Conservation (phyloP, 192 early-diverging fungal genomes). For the Podochytrium sp. region DNA sequence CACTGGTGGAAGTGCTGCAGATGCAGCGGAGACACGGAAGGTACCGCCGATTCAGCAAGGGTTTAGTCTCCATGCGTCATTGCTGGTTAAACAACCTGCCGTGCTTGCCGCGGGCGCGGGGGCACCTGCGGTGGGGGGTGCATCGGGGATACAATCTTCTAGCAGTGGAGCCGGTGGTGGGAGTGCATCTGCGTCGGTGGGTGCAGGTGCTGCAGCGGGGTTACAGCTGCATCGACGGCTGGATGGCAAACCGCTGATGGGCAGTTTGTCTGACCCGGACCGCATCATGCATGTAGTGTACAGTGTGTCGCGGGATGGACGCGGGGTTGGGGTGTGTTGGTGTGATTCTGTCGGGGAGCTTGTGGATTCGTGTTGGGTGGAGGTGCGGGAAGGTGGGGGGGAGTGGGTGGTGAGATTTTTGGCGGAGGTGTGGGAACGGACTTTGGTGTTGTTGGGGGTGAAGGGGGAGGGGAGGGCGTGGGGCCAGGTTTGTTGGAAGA, state of each 20-base stretch:
- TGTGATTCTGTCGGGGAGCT: conserved; percentile 22
- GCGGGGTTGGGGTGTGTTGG: conserved; percentile 18
- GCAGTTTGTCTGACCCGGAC: conserved; percentile 17
- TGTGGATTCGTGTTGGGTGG: conserved; percentile 1
- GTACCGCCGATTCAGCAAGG: no score
- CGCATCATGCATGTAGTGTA: conserved; percentile 15
- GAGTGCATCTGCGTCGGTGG: no score
- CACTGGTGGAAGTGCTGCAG: no score
- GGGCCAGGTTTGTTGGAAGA: no score
- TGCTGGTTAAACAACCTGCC: no score
- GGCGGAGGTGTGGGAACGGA: conserved; percentile 25
- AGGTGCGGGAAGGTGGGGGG: background rate
- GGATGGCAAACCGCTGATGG: background rate
- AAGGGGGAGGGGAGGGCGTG: background rate
- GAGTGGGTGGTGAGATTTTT: conserved; percentile 12
- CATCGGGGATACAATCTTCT: conserved; percentile 20
- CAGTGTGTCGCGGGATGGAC: background rate
- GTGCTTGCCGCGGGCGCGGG: no score
- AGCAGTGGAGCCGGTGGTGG: no score
- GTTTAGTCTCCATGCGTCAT: no score
- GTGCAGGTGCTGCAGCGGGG: background rate
- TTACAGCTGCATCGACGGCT: conserved; percentile 12
- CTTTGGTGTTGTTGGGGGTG: background rate
- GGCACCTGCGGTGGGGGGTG: no score
- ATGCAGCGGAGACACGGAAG: no score